Evolutionary conservation across 2,329 filamentous ascomycete species (phyloP).

Genomic region (Beauveria sp.): DNA sequence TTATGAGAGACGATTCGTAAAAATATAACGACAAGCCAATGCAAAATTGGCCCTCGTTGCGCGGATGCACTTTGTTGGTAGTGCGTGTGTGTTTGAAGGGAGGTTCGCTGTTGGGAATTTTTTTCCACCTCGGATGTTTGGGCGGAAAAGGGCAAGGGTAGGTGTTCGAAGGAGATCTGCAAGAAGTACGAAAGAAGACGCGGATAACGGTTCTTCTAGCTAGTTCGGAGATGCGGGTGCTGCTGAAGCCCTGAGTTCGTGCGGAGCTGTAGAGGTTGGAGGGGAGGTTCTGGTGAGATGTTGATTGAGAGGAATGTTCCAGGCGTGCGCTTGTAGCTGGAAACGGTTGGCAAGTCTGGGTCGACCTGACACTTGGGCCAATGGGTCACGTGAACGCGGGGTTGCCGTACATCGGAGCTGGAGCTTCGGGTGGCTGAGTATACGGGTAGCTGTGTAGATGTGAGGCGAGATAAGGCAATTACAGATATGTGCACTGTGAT

Average conservation of each 20-base stretch:
- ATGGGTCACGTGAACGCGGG: slow-evolving; percentile 28
- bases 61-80: slow-evolving; percentile 12
- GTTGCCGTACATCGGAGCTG: slow-evolving; percentile 13
- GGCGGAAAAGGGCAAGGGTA: not conserved
- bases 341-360: slow-evolving; percentile 1
- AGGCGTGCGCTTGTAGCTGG: not conserved
- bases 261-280: slow-evolving; percentile 1
- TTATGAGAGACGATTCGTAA: not conserved
- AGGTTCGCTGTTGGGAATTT: slow-evolving; percentile 5
- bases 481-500: not conserved
- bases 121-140: slow-evolving; percentile 4
- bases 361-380: not conserved
- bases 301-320: slow-evolving; percentile 11
- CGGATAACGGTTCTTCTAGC: not conserved
- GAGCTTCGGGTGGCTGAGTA: not conserved
- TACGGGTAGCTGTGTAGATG: not conserved
- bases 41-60: not conserved
- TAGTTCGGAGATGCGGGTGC: not conserved
- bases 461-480: not conserved
- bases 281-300: slow-evolving; percentile 7
- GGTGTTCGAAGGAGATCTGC: not conserved
- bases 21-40: slow-evolving; percentile 16
- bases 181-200: not conserved
- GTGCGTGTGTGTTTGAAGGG: not conserved
- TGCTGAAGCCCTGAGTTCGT: slow-evolving; percentile 3